Evolutionary conservation across 1,284 basidiomycete species (phyloP).

Genomic region (Cryptococcus sp.): DNA sequence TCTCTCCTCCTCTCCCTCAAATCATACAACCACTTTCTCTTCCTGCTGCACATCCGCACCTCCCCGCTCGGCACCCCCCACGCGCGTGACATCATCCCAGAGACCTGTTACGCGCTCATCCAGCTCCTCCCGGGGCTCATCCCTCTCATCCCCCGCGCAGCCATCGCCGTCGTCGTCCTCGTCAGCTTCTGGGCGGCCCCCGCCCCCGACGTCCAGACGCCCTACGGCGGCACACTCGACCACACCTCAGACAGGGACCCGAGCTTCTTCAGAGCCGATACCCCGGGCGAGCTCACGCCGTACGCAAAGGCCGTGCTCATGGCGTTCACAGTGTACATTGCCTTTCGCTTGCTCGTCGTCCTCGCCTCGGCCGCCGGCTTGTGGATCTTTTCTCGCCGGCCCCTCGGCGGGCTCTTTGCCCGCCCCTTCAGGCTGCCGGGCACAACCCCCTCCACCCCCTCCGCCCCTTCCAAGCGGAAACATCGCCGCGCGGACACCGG

Average conservation of each 20-base stretch:
- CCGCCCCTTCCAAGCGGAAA: constrained; percentile 11
- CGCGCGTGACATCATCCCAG: constrained; percentile 54
- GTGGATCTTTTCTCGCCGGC: constrained; percentile 52
- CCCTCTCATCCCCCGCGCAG: constrained; percentile 73
- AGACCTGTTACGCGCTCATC: constrained; percentile 70
- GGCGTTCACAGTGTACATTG: constrained; percentile 71
- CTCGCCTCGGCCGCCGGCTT: constrained; percentile 65
- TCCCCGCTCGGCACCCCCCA: constrained; percentile 56
- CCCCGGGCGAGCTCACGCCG: constrained; percentile 61
- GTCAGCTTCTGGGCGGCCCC: constrained; percentile 59
- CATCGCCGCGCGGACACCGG: constrained; percentile 14
- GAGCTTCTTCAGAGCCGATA: constrained; percentile 63
- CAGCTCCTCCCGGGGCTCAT: constrained; percentile 74
- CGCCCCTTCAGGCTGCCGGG: not conserved
- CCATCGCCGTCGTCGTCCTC: constrained; percentile 64
- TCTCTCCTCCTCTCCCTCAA: constrained; percentile 68
- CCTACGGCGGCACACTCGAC: constrained; percentile 24
- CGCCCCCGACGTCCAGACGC: constrained; percentile 54
- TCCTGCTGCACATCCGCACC: constrained; percentile 69
- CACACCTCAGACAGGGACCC: constrained; percentile 55
- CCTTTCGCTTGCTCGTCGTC: constrained; percentile 63
- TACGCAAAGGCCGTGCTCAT: constrained; percentile 71
- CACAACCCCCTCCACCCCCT: not conserved
- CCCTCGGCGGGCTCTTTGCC: constrained; percentile 52
- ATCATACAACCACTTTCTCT: constrained; percentile 76